Base-by-base conservation (phyloP, 768 basidiomycete species). In the Xerocomellus amylosporus region DNA sequence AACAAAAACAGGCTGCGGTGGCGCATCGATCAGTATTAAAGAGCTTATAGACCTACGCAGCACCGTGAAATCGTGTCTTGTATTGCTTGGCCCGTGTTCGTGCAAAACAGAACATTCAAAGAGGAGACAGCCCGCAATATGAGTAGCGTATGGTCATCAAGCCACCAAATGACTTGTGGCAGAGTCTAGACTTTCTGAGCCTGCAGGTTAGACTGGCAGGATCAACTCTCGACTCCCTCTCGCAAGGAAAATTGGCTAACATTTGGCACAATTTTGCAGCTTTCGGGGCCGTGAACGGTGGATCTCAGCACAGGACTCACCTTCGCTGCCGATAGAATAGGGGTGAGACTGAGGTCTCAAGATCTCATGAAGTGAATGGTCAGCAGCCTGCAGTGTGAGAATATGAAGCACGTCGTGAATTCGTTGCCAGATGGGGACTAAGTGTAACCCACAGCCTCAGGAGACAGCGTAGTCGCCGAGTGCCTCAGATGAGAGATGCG, bases 101-200 rank as follows among this genome's bases (percentile, higher is more conserved):
- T 37, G 45, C 46, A 40, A 43, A 39, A 36, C 20, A 14, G 17
- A 44, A 33, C 44, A n/a, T 44, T 45, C 17, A 51, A 33, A 49
- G 38, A 36, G 42, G 40, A 31, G 34, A 45, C 20, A n/a, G 20
- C 33, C 39, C 40, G 50, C 44, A 49, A 30, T 39, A 57, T 56
- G 58, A 60, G 54, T 10, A 24, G 53, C 33, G 45, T 33, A 60
- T 51, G 40, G 36, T 12, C 62, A 64, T 65, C 64, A 65, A 65
- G 66, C 66, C 66, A 59, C 64, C 31, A 68, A 67, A 68, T 66
- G 54, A 66, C 48, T 42, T 49, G 65, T 54, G 64, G 58, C 49
- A 38, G 49, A 42, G 49, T 13, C 65, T 41, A 50, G 62, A 41
- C 47, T 28, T n/a, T 2, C 3, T 34, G 60, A n/a, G 47, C 30